A percentile compares a stretch with the other conserved stretches of the same genome.
Evolutionary conservation across 345 rosid species (phyloP).

Genomic region (Clarkia xantiana): DNA sequence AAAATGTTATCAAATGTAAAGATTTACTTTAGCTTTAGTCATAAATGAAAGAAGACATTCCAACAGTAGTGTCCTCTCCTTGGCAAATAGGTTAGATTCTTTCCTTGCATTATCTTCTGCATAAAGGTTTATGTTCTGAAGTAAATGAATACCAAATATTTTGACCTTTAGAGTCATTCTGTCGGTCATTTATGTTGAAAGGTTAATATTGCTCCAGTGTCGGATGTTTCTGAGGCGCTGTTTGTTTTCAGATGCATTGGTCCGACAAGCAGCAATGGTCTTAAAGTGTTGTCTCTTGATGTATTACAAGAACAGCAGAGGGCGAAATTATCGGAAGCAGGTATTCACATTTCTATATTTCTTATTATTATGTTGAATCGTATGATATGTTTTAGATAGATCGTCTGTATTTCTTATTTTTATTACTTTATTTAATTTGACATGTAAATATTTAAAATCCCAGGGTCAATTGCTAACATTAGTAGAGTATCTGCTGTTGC

Average conservation of each 20-base stretch:
- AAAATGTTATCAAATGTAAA: background rate
- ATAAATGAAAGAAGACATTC: too few species aligned
- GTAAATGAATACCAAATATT: background rate
- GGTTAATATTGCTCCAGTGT: too few species aligned
- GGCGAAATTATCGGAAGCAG: conserved; percentile 90
- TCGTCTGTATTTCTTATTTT: too few species aligned
- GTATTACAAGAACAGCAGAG: conserved; percentile 89
- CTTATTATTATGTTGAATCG: background rate
- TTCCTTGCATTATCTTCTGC: too few species aligned
- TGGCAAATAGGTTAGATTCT: too few species aligned
- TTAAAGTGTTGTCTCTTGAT: conserved; percentile 74
- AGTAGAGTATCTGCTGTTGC: conserved; percentile 57
- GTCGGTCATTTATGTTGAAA: too few species aligned
- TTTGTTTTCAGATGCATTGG: conserved; percentile 64
- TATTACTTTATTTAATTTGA: background rate
- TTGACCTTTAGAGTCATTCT: too few species aligned
- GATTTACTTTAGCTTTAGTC: too few species aligned
- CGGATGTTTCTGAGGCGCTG: background rate
- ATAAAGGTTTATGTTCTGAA: background rate
- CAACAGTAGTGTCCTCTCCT: too few species aligned
- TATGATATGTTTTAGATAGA: background rate
- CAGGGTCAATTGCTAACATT: conserved; percentile 73
- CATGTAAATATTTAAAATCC: conserved; percentile 3
- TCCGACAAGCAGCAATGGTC: conserved; percentile 82
- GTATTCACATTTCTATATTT: conserved; percentile 17